Evolutionary conservation across 2,329 filamentous ascomycete genomes (phyloP).

Genomic region (Exophiala xenobiotica): DNA sequence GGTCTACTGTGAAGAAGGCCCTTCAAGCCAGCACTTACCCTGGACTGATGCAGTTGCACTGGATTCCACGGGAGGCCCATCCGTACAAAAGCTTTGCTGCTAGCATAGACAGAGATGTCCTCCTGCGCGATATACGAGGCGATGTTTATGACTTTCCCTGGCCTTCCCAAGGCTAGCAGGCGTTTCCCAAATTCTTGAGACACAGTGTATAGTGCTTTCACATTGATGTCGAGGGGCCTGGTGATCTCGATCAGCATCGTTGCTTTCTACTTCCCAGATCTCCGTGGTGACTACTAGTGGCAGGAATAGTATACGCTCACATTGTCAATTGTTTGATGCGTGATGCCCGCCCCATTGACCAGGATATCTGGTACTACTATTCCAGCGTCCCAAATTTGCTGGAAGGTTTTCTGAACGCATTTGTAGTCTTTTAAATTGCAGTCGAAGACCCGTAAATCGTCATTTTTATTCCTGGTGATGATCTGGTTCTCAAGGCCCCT

Average conservation of each 20-base stretch:
- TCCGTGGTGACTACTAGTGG: no score
- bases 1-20: not conserved
- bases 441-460: no score
- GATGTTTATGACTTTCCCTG: constrained; percentile 9
- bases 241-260: not conserved
- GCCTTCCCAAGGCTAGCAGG: not conserved
- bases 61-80: constrained; percentile 1
- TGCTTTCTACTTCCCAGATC: no score
- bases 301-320: not conserved
- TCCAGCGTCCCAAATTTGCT: constrained; percentile 5
- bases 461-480: no score
- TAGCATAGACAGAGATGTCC: constrained; percentile 1
- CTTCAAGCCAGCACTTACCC: not conserved
- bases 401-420: no score
- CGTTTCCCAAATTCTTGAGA: constrained; percentile 3
- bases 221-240: constrained; percentile 5
- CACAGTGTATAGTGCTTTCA: constrained; percentile 1
- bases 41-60: constrained; percentile 7
- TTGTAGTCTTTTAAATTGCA: no score
- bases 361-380: constrained; percentile 11
- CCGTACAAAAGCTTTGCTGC: constrained; percentile 5
- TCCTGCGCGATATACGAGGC: not conserved
- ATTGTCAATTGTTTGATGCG: constrained; percentile 1
- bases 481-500: no score
- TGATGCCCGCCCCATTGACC: constrained; percentile 7